phyloP scores from a whole-genome alignment of 2,329 filamentous ascomycete species.

The Claviceps pazoutovae region DNA sequence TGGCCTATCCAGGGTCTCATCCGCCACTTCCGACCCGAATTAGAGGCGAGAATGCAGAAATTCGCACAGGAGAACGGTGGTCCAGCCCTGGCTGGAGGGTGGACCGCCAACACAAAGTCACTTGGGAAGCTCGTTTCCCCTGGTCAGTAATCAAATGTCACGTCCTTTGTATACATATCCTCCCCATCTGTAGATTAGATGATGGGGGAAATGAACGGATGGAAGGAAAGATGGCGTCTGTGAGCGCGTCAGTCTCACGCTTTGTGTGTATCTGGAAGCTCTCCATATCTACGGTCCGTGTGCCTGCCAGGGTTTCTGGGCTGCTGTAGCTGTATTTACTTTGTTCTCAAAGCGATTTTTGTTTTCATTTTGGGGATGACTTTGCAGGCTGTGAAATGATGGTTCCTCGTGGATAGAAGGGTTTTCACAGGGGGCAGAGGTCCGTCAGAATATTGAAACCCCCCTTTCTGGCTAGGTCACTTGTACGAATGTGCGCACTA shows the following conservation, averaged over 20 bases:
- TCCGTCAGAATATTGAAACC: too few species aligned
- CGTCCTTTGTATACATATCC: conserved; percentile 4
- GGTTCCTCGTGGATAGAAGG: not conserved
- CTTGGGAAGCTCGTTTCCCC: conserved; percentile 79
- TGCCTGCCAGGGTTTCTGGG: not conserved
- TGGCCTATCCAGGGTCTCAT: conserved; percentile 98
- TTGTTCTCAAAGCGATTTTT: conserved; percentile 1
- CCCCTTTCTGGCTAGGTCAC: too few species aligned
- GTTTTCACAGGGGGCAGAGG: too few species aligned
- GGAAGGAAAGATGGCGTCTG: not conserved
- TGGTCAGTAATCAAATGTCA: conserved; percentile 53
- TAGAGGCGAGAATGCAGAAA: conserved; percentile 79
- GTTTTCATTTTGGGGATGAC: not conserved
- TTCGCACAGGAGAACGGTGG: conserved; percentile 63
- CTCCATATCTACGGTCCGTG: not conserved
- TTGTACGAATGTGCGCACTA: too few species aligned
- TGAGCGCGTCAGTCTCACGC: not conserved
- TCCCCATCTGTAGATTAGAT: conserved; percentile 4
- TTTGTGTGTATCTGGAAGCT: not conserved
- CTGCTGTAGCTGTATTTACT: conserved; percentile 5
- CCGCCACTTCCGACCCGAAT: conserved; percentile 91
- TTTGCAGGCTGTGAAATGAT: not conserved
- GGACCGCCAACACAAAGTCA: conserved; percentile 59
- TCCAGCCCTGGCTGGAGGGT: conserved; percentile 70
- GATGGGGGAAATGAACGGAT: not conserved